phyloP scores from a whole-genome alignment of 495 filamentous ascomycete genomes.

The Aspergillus diversus region DNA sequence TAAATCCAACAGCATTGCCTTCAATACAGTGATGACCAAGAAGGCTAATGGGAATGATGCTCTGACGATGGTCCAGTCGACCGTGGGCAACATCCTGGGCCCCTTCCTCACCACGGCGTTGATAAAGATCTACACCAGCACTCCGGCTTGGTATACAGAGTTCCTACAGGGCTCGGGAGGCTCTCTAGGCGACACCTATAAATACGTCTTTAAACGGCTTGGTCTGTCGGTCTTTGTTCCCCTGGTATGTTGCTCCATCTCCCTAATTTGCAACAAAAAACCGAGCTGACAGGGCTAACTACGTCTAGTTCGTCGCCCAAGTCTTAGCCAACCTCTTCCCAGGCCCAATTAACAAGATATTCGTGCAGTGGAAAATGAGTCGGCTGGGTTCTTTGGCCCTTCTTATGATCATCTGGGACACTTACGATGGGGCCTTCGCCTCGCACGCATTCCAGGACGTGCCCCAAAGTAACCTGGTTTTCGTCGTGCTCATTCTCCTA shows the following conservation, averaged over 20 bases:
- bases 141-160: constrained; percentile 43
- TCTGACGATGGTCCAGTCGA: constrained; percentile 46
- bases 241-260: constrained; percentile 24
- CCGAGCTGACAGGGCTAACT: no score
- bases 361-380: not conserved
- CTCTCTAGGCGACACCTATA: constrained; percentile 35
- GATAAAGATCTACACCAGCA: constrained; percentile 40
- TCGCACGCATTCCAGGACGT: constrained; percentile 36
- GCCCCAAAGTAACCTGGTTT: constrained; percentile 10
- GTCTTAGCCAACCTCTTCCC: not conserved
- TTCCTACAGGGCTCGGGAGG: constrained; percentile 32
- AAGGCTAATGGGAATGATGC: constrained; percentile 46
- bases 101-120: constrained; percentile 44
- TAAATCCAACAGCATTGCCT: not conserved
- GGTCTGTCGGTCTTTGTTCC: constrained; percentile 48
- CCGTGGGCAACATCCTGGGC: constrained; percentile 45
- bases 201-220: constrained; percentile 42
- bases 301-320: not conserved
- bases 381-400: constrained; percentile 11
- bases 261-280: no score
- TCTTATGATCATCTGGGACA: constrained; percentile 43
- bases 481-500: not conserved
- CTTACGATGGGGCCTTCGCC: constrained; percentile 47
- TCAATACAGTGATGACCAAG: constrained; percentile 47
- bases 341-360: not conserved